Conservation (phyloP, 495 filamentous ascomycete genomes). For the Symbiotaphrina buchneri region DNA sequence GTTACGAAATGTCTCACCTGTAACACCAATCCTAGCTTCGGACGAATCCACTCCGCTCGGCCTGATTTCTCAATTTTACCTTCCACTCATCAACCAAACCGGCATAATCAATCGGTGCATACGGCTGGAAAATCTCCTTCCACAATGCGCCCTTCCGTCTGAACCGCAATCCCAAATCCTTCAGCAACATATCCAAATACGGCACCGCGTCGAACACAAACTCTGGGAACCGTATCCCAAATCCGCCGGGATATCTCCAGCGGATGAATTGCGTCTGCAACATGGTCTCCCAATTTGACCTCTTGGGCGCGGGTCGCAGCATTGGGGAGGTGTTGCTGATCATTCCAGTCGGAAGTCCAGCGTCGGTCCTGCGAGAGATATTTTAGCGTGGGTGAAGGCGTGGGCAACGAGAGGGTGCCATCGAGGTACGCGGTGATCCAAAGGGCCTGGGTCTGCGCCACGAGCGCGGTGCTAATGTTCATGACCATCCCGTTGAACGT, state of each 20-base stretch:
- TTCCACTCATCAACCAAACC: slow-evolving; percentile 1
- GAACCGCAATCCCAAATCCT: neutral
- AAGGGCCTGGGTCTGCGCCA: slow-evolving; percentile 44
- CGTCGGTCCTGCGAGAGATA: neutral
- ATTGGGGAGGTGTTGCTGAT: too few relatives aligned
- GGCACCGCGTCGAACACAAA: neutral
- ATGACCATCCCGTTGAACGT: slow-evolving; percentile 44
- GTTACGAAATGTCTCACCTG: too few relatives aligned
- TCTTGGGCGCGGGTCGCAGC: too few relatives aligned
- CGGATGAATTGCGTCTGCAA: neutral
- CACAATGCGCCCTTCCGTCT: neutral
- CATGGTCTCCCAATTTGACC: neutral
- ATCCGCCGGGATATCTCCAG: neutral
- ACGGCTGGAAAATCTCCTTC: neutral
- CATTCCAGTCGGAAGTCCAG: too few relatives aligned
- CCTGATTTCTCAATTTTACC: neutral
- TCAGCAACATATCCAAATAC: neutral
- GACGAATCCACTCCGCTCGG: too few relatives aligned
- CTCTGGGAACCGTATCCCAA: neutral
- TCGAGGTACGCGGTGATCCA: slow-evolving; percentile 40
- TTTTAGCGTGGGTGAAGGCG: neutral
- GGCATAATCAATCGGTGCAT: neutral
- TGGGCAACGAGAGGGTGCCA: neutral
- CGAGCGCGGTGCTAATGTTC: slow-evolving; percentile 35
- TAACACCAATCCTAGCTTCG: too few relatives aligned